Base-by-base conservation (phyloP, 306 rosid species). In the Castanopsis chinensis region DNA sequence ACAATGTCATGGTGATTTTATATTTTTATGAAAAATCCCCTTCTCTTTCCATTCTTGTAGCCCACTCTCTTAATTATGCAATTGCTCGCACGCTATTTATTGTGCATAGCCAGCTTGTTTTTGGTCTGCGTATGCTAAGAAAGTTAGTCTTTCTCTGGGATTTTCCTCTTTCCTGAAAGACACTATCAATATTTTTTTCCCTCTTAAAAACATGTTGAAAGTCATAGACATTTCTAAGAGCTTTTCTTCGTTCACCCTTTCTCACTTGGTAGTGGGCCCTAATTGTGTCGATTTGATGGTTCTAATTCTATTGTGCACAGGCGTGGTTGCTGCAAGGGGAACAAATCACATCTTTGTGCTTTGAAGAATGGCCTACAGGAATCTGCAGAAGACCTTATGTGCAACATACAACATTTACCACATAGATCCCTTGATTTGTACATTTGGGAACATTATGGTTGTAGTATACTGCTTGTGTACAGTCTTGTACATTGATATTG, bases 231-330 rank as follows among this genome's bases (percentile, higher is more conserved):
- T 65, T 58, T 69, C 69, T 51, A 20, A 64, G 52, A 71, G 37
- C 51, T 43, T 64, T 72, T 52, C 72, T 63, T 76, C 28, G 17
- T 41, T 63, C 45, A 76, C 83, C 51, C 54, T 58, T 69, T 78
- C 69, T 54, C 81, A 45, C 30, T 32, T 15, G 67, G 84, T 85
- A 81, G 74, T 78, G 78, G 57, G 88, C 57, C 81, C 87, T 60
- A 75, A 65, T 87, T 86, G 92, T 87, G 92, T 84, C 97, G 78
- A 85, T 90, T 93, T 94, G 90, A 94, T 92, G 76, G 87, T 87
- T 91, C 90, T 71, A 90, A 87, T 88, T 91, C 85, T 86, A 69
- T 90, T 86, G 69, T 92, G 87, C 80, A 81, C 97, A 92, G 97
- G 99, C 87, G 82, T 80, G 71, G 83, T 84, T 80, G 95, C 90